These are phyloP conservation scores for Moesziomyces parantarcticus DNA, from an alignment of 1,284 basidiomycete species.

Conservation along the genomic window DNA sequence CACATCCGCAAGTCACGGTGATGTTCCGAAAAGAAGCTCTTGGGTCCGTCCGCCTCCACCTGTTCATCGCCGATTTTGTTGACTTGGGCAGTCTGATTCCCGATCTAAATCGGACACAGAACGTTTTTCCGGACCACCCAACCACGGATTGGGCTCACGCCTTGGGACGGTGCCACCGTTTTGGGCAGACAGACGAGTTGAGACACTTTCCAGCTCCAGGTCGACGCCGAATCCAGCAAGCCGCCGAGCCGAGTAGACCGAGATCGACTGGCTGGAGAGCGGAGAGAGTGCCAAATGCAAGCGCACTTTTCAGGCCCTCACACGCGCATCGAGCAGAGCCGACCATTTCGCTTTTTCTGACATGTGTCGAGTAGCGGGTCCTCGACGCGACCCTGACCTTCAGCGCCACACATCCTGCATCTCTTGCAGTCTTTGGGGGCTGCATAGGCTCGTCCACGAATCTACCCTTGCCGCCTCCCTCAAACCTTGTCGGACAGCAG, in stretches of 20 bases:
- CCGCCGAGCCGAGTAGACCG: no score
- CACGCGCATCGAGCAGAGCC: constrained; percentile 2
- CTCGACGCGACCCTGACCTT: no score
- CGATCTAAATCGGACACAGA: background rate
- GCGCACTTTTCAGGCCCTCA: no score
- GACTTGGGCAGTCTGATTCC: constrained; percentile 1
- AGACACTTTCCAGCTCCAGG: constrained; percentile 2
- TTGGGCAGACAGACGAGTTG: constrained; percentile 1
- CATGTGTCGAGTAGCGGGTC: constrained; percentile 45
- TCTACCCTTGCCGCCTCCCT: constrained; percentile 14
- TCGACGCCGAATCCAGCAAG: no score
- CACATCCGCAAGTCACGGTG: constrained; percentile 6
- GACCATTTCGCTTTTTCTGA: constrained; percentile 18
- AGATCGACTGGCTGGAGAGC: no score
- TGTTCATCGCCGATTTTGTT: constrained; percentile 3
- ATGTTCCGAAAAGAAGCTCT: background rate
- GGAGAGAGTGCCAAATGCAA: no score
- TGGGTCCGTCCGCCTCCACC: constrained; percentile 26
- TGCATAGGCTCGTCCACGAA: constrained; percentile 16
- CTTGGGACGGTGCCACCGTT: no score
- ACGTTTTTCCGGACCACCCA: background rate
- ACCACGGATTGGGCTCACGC: no score
- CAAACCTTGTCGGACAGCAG: background rate
- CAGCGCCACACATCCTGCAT: no score
- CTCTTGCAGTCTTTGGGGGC: background rate